phyloP scores from a whole-genome alignment of 176 grass and related monocot species.

The Otatea glauca region DNA sequence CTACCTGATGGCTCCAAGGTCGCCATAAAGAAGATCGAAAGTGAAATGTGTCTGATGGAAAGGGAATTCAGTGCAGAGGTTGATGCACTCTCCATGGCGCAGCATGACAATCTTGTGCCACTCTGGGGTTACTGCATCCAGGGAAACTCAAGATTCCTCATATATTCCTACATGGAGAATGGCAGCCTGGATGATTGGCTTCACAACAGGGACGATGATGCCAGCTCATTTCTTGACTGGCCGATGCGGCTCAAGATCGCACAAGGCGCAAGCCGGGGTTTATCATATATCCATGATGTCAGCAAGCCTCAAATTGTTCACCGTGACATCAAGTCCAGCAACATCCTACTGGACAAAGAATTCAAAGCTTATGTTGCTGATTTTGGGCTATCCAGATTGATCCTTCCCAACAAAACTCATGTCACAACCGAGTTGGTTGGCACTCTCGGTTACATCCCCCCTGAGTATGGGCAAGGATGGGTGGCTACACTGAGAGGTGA shows the following conservation, averaged over 20 bases:
- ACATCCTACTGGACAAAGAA: conserved; percentile 66
- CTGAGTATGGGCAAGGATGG: conserved; percentile 74
- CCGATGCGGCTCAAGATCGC: conserved; percentile 67
- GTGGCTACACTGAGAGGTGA: conserved; percentile 77
- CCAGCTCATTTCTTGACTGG: conserved; percentile 59
- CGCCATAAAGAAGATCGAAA: conserved; percentile 65
- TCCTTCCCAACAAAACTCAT: conserved; percentile 68
- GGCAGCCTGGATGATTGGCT: conserved; percentile 89
- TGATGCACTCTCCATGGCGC: conserved; percentile 54
- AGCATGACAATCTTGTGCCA: conserved; percentile 70
- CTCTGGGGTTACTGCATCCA: conserved; percentile 73
- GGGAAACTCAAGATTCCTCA: conserved; percentile 55
- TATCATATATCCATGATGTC: conserved; percentile 67
- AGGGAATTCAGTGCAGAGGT: conserved; percentile 75
- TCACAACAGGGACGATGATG: conserved; percentile 53
- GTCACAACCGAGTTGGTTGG: conserved; percentile 77
- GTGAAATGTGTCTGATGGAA: conserved; percentile 59
- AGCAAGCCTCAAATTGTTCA: conserved; percentile 78
- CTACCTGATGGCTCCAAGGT: conserved; percentile 49
- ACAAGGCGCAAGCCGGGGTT: conserved; percentile 57
- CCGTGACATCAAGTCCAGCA: conserved; percentile 88
- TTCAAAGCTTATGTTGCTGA: conserved; percentile 70
- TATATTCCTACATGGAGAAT: conserved; percentile 91
- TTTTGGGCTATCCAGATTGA: conserved; percentile 74
- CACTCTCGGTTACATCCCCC: conserved; percentile 81